Conservation (phyloP, 2,329 filamentous ascomycete genomes). For the Tolypocladium pustulatum region DNA sequence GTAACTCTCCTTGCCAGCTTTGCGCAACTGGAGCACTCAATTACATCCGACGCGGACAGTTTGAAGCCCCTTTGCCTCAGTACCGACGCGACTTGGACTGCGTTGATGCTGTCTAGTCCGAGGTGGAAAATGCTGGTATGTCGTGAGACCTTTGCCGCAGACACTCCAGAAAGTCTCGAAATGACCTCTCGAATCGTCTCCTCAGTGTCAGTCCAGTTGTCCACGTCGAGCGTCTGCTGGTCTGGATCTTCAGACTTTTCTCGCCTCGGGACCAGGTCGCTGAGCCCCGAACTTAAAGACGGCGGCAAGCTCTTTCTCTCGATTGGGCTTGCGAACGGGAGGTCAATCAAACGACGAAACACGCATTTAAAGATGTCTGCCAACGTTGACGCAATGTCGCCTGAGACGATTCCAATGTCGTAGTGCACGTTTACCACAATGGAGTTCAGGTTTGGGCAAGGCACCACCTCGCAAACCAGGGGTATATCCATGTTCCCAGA, state of each 20-base stretch:
- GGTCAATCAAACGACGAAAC: constrained; percentile 13
- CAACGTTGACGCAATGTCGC: constrained; percentile 15
- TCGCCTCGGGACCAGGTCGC: constrained; percentile 9
- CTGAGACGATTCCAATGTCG: constrained; percentile 31
- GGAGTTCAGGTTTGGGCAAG: constrained; percentile 37
- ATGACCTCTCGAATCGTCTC: constrained; percentile 43
- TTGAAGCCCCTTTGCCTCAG: constrained; percentile 49
- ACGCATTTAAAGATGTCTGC: constrained; percentile 19
- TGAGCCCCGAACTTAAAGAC: constrained; percentile 8
- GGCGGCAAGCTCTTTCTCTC: constrained; percentile 12
- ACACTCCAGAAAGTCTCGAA: constrained; percentile 44
- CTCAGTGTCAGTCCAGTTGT: constrained; percentile 42
- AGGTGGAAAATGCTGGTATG: constrained; percentile 72
- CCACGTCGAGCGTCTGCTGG: constrained; percentile 7
- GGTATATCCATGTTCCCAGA: constrained; percentile 62
- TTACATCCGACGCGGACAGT: constrained; percentile 61
- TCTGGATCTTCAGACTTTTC: constrained; percentile 7
- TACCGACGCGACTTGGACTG: constrained; percentile 62
- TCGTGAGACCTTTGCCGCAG: constrained; percentile 38
- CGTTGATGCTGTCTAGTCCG: constrained; percentile 87
- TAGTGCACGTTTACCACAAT: constrained; percentile 55
- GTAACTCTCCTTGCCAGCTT: constrained; percentile 21
- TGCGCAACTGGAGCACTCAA: constrained; percentile 47
- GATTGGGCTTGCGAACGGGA: constrained; percentile 15
- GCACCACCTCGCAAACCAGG: constrained; percentile 65